Conservation (phyloP, 352 stramenopile genomes). For the Elongisporangium anandrum region DNA sequence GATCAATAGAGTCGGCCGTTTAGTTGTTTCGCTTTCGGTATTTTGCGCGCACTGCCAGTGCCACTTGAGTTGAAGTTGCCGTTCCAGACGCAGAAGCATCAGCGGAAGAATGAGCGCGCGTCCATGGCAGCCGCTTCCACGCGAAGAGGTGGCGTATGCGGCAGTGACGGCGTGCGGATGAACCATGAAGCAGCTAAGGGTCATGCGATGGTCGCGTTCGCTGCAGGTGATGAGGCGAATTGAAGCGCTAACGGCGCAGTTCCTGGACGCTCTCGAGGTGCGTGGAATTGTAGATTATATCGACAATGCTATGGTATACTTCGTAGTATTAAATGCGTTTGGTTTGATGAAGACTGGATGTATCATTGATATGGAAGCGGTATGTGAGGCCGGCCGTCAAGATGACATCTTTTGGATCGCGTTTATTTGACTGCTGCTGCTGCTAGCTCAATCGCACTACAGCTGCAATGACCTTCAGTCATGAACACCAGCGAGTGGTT, state of each 20-base stretch:
- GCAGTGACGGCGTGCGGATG: neutral
- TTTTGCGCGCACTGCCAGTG: conserved; percentile 8
- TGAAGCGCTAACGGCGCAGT: conserved; percentile 46
- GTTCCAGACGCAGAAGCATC: conserved; percentile 2
- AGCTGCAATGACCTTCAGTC: conserved; percentile 57
- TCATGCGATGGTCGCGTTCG: neutral
- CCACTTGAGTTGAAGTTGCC: conserved; percentile 33
- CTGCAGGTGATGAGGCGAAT: conserved; percentile 55
- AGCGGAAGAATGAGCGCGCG: conserved; percentile 7
- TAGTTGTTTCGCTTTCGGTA: conserved; percentile 21
- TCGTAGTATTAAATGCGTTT: neutral
- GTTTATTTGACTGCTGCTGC: neutral
- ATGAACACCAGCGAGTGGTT: conserved; percentile 37
- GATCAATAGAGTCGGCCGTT: conserved; percentile 8
- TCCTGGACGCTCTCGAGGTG: conserved; percentile 51
- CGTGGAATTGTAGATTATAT: neutral
- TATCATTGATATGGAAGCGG: conserved; percentile 53
- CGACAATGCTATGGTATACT: too few relatives aligned
- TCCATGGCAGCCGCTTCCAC: conserved; percentile 11
- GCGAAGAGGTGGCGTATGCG: conserved; percentile 33
- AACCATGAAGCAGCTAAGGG: neutral
- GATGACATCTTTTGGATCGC: conserved; percentile 4
- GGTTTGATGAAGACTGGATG: conserved; percentile 26
- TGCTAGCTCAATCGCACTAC: conserved; percentile 49
- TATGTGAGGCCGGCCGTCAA: conserved; percentile 15